Evolutionary conservation across 768 basidiomycete genomes (phyloP).

Genomic region (Daedalea quercina): DNA sequence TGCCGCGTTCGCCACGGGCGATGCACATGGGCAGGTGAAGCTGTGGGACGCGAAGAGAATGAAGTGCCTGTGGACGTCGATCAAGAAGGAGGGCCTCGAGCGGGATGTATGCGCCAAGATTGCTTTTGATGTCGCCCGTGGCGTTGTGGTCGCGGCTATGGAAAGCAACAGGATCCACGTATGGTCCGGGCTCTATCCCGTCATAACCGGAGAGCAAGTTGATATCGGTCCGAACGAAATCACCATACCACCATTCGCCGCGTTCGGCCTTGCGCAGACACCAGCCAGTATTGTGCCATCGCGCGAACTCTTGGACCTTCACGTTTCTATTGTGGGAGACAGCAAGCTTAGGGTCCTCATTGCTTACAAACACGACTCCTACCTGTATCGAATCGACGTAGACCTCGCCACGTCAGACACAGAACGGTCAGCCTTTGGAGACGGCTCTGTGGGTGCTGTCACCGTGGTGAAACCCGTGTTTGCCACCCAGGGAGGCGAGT

Average conservation of each 20-base stretch:
- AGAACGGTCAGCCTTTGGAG: conserved; percentile 41
- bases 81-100: conserved; percentile 27
- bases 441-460: conserved; percentile 44
- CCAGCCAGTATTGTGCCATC: neutral
- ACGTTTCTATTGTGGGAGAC: conserved; percentile 1
- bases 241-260: conserved; percentile 10
- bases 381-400: conserved; percentile 46
- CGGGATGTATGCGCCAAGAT: conserved; percentile 49
- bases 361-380: conserved; percentile 40
- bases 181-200: conserved; percentile 39
- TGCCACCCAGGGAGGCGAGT: conserved; percentile 26
- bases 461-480: conserved; percentile 46
- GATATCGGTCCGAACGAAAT: conserved; percentile 7
- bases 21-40: conserved; percentile 62
- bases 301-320: conserved; percentile 4
- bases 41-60: conserved; percentile 59
- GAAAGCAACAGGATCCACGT: conserved; percentile 52
- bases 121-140: conserved; percentile 34
- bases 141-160: conserved; percentile 43
- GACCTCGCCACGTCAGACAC: conserved; percentile 20
- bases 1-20: conserved; percentile 41
- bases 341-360: conserved; percentile 35
- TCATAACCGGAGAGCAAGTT: conserved; percentile 8
- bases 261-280: neutral
- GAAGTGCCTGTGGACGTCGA: conserved; percentile 60